Base-by-base conservation (phyloP, 225 moss, liverwort and hornwort genomes). In the Rhytidiadelphus loreus region DNA sequence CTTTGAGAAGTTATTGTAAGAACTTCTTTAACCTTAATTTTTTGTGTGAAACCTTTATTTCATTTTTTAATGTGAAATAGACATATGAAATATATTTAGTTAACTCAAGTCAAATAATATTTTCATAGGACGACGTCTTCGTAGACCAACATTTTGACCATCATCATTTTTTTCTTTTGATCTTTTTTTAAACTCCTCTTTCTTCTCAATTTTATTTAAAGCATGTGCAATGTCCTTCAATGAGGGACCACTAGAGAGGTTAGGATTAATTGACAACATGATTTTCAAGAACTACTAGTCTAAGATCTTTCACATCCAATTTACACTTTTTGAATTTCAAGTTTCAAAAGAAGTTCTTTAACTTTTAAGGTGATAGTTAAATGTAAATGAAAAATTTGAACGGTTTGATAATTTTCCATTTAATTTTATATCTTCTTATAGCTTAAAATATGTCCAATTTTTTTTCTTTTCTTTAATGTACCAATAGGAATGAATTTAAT, bases 131-230 rank as follows among this genome's bases (percentile, higher is more conserved):
- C 25, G 62, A 6, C 78, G 74, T 88, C 85, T 87, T 23, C 35
- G 24, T 33, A 90, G 87, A 77, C 85, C 88, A 33, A n/a, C 29
- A 56, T 85, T 93, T n/a, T 88, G 64, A 77, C 6, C 25, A 8
- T 60, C 53, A 11, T 88, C 82, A 71, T 87, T 72, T 58, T 66
- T 87, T 33, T 83, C 83, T 16, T 74, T 87, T 37, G 72, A 64
- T 56, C 16, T 85, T 84, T 59, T 90, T 24, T 85, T 69, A 16
- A 86, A 39, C 3, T 93, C 87, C 11, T 92, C 85, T 83, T 78
- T 74, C 19, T 88, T 87, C 12, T 90, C 85, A 60, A 74, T 57
- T 56, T 92, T 92, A 4, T 69, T 92, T 44, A 92, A 90, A 1
- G 66, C 85, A 55, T 88, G 58, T 24, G 69, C 65, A 82, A 87